Conservation (phyloP, 75 land plant species). For the Azolla pinnata region DNA sequence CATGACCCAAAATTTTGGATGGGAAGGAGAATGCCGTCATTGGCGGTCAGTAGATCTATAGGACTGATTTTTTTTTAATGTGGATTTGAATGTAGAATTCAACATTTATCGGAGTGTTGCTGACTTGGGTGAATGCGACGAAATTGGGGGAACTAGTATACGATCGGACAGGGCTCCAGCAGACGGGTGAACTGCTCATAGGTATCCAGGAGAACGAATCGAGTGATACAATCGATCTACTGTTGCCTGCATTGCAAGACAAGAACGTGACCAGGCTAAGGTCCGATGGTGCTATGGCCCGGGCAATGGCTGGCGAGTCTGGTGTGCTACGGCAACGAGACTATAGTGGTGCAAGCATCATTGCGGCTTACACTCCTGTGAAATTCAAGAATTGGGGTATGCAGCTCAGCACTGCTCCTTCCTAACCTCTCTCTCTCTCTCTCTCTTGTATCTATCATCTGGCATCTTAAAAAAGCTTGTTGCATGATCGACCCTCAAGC, state of each 20-base stretch:
- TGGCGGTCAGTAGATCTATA: too few species aligned
- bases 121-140: constrained; percentile 27
- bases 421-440: too few species aligned
- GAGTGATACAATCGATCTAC: constrained; percentile 15
- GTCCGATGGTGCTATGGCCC: constrained; percentile 17
- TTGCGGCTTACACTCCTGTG: constrained; percentile 30
- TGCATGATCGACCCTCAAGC: too few species aligned
- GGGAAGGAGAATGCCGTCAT: too few species aligned
- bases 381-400: constrained; percentile 28
- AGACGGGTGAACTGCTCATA: constrained; percentile 29
- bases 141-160: constrained; percentile 14
- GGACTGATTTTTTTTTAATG: too few species aligned
- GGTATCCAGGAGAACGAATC: constrained; percentile 16
- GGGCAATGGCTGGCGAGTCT: constrained; percentile 11
- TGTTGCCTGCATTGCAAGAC: constrained; percentile 17
- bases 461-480: too few species aligned
- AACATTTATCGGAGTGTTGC: constrained; percentile 20
- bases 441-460: too few species aligned
- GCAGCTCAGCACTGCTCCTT: too few species aligned
- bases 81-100: too few species aligned
- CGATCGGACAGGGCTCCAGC: constrained; percentile 32
- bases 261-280: constrained; percentile 10
- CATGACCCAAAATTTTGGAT: too few species aligned
- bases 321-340: constrained; percentile 18
- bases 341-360: constrained; percentile 22